phyloP scores from a whole-genome alignment of 768 basidiomycete species.

The Guyanaporus albipodus region DNA sequence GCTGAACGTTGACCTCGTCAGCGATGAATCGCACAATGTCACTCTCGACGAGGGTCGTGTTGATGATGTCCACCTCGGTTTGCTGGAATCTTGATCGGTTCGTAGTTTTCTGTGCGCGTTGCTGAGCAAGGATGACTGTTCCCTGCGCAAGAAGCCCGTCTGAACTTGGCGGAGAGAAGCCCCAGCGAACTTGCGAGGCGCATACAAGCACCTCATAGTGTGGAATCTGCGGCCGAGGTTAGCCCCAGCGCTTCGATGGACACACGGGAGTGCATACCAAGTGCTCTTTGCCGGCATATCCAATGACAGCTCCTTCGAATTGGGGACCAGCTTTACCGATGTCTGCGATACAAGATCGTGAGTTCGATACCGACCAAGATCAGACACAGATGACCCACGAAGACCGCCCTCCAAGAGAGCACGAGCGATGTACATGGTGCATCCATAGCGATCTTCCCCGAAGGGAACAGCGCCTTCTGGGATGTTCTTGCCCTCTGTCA shows the following conservation, averaged over 20 bases:
- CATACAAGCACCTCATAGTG: slow-evolving; percentile 36
- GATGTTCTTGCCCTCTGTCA: slow-evolving; percentile 30
- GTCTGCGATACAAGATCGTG: slow-evolving; percentile 17
- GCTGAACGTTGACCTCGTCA: not conserved
- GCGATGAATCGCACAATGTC: slow-evolving; percentile 29
- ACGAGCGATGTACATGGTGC: slow-evolving; percentile 27
- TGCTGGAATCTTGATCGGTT: slow-evolving; percentile 1
- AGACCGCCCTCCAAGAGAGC: slow-evolving; percentile 30
- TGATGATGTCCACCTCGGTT: slow-evolving; percentile 18
- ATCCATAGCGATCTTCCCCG: slow-evolving; percentile 29
- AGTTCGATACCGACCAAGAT: not conserved
- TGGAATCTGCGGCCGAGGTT: slow-evolving; percentile 19
- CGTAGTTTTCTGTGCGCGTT: not conserved
- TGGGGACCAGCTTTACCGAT: slow-evolving; percentile 34
- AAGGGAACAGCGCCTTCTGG: slow-evolving; percentile 34
- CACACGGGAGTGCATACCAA: slow-evolving; percentile 19
- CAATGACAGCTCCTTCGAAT: slow-evolving; percentile 29
- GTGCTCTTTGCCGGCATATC: slow-evolving; percentile 33
- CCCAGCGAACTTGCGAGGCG: slow-evolving; percentile 33
- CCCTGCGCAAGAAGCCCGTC: slow-evolving; percentile 21
- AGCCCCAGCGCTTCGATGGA: not conserved
- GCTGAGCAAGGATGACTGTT: slow-evolving; percentile 31
- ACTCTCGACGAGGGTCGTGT: slow-evolving; percentile 24
- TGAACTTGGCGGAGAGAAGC: slow-evolving; percentile 15
- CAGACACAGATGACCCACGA: slow-evolving; percentile 17